Percentiles rank a stretch among this genome's conserved stretches.
Evolutionary conservation across 2,329 filamentous ascomycete genomes (phyloP).

Genomic region (Orbilia quercus): DNA sequence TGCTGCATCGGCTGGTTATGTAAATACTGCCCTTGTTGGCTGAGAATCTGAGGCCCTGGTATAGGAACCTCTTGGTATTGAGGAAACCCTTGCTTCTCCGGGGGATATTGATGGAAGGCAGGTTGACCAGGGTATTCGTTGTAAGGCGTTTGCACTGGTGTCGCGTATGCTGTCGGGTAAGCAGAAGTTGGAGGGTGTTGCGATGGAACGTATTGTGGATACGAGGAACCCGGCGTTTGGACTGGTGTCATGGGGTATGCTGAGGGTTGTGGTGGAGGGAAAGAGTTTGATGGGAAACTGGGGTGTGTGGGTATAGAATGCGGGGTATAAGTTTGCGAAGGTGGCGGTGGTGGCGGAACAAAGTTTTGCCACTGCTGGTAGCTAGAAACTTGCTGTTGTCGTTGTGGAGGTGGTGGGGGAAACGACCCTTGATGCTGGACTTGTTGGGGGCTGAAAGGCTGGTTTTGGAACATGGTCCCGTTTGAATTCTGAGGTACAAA

Average conservation of each 20-base stretch:
- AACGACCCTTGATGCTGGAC: slow-evolving; percentile 15
- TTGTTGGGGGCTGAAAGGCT: not conserved
- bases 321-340: slow-evolving; percentile 4
- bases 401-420: not conserved
- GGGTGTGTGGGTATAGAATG: slow-evolving; percentile 8
- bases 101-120: slow-evolving; percentile 8
- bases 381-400: not conserved
- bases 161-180: slow-evolving; percentile 39
- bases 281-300: slow-evolving; percentile 23
- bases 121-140: slow-evolving; percentile 4
- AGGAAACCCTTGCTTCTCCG: slow-evolving; percentile 34
- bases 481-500: not conserved
- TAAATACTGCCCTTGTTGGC: slow-evolving; percentile 46
- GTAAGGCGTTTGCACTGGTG: slow-evolving; percentile 24
- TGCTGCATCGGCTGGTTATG: slow-evolving; percentile 31
- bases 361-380: slow-evolving; percentile 5
- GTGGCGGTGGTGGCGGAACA: slow-evolving; percentile 12
- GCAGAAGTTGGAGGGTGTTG: slow-evolving; percentile 24
- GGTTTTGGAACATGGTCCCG: not conserved
- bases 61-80: slow-evolving; percentile 53
- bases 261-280: slow-evolving; percentile 17
- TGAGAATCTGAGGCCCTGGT: slow-evolving; percentile 41
- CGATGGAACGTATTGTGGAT: slow-evolving; percentile 34
- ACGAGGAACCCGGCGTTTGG: slow-evolving; percentile 25
- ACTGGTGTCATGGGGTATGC: slow-evolving; percentile 25